Conservation (phyloP, 2,329 filamentous ascomycete genomes). For the Fusarium haematococcum region DNA sequence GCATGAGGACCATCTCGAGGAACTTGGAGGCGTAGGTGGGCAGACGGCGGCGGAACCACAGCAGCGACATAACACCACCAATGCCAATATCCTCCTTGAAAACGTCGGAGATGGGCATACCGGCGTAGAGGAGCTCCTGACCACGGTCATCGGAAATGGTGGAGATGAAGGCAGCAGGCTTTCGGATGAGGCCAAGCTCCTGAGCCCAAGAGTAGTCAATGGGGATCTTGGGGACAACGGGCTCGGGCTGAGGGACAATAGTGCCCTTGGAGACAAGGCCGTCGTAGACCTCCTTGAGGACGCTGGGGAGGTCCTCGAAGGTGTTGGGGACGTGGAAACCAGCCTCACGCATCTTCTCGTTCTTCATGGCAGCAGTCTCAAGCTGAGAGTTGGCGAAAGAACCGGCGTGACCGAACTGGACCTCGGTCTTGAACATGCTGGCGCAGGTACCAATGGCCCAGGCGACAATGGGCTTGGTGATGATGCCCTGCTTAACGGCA, state of each 20-base stretch:
- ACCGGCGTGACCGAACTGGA: constrained; percentile 98
- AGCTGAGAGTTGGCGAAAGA: constrained; percentile 99
- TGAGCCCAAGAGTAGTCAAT: constrained; percentile 99
- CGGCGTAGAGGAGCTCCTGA: constrained; percentile 97
- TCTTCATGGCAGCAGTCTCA: constrained; percentile 96
- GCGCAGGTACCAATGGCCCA: constrained; percentile 99
- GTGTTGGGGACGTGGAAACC: constrained; percentile 95
- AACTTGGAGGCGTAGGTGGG: constrained; percentile 98
- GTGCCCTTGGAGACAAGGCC: constrained; percentile 86
- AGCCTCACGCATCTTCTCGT: constrained; percentile 94
- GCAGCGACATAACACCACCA: constrained; percentile 98
- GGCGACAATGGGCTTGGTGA: constrained; percentile 98
- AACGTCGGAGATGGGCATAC: constrained; percentile 99
- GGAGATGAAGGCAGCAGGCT: constrained; percentile 99
- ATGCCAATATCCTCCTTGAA: constrained; percentile 99
- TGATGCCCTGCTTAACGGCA: constrained; percentile 91
- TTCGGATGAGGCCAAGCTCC: constrained; percentile 98
- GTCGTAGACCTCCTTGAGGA: constrained; percentile 86
- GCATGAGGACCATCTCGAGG: constrained; percentile 99
- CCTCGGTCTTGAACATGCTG: constrained; percentile 99
- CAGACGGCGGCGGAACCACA: constrained; percentile 99
- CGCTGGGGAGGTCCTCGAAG: constrained; percentile 90
- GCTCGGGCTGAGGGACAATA: constrained; percentile 89
- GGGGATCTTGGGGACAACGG: constrained; percentile 96
- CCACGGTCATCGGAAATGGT: constrained; percentile 99